Percentiles rank a stretch among this genome's conserved stretches.
These are phyloP conservation scores for Ottelia alismoides DNA, from an alignment of 106 monocot genomes.

Conservation along the genomic window DNA sequence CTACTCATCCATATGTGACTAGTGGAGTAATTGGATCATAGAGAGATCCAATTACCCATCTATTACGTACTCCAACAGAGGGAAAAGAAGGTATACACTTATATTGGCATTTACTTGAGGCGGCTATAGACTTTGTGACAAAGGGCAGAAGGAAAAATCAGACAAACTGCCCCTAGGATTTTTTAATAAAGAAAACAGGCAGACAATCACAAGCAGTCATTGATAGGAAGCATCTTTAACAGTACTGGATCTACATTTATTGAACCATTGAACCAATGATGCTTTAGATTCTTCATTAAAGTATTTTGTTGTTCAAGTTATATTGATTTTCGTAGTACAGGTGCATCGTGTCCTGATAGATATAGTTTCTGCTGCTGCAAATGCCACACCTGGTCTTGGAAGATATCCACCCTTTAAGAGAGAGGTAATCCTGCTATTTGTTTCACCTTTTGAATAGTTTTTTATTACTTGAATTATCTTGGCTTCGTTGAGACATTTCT, in stretches of 20 bases:
- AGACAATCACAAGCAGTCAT: too few species aligned
- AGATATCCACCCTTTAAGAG: conserved; percentile 57
- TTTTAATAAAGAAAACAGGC: too few species aligned
- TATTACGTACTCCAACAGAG: too few species aligned
- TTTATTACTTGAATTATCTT: not conserved
- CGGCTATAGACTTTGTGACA: too few species aligned
- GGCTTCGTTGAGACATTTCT: not conserved
- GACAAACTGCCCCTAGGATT: too few species aligned
- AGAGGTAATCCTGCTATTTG: conserved; percentile 33
- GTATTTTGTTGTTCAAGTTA: conserved; percentile 1
- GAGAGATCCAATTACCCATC: too few species aligned
- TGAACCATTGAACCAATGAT: not conserved
- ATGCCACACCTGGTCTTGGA: conserved; percentile 48
- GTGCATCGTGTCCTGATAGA: conserved; percentile 57
- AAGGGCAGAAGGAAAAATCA: too few species aligned
- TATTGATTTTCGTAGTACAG: conserved; percentile 14
- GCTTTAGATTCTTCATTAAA: not conserved
- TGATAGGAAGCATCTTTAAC: too few species aligned
- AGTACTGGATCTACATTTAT: not conserved
- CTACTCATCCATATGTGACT: too few species aligned
- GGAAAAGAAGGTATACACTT: too few species aligned
- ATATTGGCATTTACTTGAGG: too few species aligned
- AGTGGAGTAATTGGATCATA: too few species aligned
- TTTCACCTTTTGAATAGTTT: not conserved
- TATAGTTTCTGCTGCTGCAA: conserved; percentile 50